These are phyloP conservation scores for Dalbergia cochinchinensis DNA, from an alignment of 306 rosid species.

Conservation along the genomic window DNA sequence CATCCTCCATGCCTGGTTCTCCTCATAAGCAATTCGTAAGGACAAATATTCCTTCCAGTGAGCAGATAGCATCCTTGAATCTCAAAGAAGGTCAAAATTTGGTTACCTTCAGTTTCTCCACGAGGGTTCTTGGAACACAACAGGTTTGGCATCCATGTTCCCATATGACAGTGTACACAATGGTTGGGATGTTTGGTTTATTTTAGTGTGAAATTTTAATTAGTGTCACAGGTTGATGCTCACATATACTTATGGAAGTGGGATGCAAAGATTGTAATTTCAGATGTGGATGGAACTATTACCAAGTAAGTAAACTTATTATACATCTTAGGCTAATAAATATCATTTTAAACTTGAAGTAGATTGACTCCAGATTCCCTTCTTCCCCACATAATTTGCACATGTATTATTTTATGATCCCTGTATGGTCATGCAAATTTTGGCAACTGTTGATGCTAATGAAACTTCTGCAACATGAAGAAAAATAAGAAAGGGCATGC, in stretches of 20 bases:
- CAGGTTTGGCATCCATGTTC: conserved; percentile 66
- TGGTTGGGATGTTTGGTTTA: conserved; percentile 31
- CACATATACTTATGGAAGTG: conserved; percentile 98
- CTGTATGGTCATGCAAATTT: conserved; percentile 21
- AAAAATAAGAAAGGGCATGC: conserved; percentile 5
- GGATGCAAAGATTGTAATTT: conserved; percentile 94
- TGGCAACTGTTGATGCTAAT: conserved; percentile 17
- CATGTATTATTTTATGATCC: conserved; percentile 20
- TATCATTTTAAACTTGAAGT: conserved; percentile 42
- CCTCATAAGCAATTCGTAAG: conserved; percentile 75
- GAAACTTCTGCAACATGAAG: conserved; percentile 18
- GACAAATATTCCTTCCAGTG: conserved; percentile 93
- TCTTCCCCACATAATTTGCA: conserved; percentile 27
- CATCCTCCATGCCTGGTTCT: conserved; percentile 51
- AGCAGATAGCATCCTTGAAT: conserved; percentile 97
- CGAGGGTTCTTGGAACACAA: conserved; percentile 90
- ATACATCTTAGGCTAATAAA: conserved; percentile 38
- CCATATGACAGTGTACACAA: conserved; percentile 8
- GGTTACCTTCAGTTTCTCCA: conserved; percentile 89
- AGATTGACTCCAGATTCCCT: conserved; percentile 7
- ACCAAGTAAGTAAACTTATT: conserved; percentile 77
- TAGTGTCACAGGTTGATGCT: conserved; percentile 86
- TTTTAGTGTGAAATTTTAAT: conserved; percentile 44
- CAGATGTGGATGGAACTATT: conserved; percentile 98
- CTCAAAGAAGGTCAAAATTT: conserved; percentile 95